Base-by-base conservation (phyloP, 2,329 filamentous ascomycete genomes). In the Rhexocercosporidium sp. region DNA sequence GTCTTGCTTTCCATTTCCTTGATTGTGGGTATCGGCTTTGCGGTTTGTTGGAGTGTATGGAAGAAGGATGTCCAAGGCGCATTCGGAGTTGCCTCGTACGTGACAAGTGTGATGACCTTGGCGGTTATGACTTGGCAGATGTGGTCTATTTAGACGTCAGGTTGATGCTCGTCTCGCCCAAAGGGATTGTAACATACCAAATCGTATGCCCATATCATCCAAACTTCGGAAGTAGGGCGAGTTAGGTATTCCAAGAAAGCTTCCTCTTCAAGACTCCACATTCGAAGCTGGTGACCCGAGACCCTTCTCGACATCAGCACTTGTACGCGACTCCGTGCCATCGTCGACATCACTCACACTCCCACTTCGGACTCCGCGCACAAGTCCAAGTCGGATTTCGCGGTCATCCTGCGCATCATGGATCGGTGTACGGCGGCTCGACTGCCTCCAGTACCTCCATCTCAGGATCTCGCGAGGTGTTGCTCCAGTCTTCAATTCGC, bases 51-150 rank as follows among this genome's bases (percentile, higher is more conserved):
- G 62, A 59, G 18, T 6, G 11, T 65, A n/a, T 27, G 25, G 51
- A 49, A 65, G 39, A 63, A 70, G 39, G 66, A 70, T 20, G 37
- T 69, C n/a, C 59, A 61, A 39, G 66, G 53, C 16, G 69, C 64
- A 16, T 69, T 69, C 57, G 61, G 59, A 5, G 59, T 66, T 34
- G 64, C 66, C 11, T 67, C 69, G 46, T 69, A 65, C 61, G 54
- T 69, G 22, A 69, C 61, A 20, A 65, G 64, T 56, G 66, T 69
- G 5, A n/a, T 65, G 31, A 69, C 66, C 22, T 54, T 69, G n/a
- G 66, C 64, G 29, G 66, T 49, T 12, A 60, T 65, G 66, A 66
- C 57, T 16, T 70, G 59, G 66, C 62, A 69, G 60, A 57, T 63
- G 44, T 64, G 59, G 64, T 31, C 57, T 65, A 31, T 37, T 9